Conservation (phyloP, 208 protist genomes). For the Trypanosoma vivax region DNA sequence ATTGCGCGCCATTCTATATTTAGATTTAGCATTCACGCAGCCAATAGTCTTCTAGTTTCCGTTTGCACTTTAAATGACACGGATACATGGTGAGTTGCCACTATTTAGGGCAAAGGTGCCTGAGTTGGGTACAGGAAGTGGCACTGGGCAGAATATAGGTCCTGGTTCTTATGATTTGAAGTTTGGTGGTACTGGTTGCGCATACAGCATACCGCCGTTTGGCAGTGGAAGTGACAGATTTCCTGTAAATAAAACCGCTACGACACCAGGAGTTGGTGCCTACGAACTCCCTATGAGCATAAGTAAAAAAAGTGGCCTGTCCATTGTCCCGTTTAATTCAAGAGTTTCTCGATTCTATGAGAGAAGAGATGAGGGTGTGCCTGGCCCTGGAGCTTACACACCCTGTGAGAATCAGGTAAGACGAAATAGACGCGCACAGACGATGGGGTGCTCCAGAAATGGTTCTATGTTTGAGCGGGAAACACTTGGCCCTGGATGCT, state of each 20-base stretch:
- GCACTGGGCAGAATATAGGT: conserved; percentile 53
- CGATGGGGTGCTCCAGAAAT: neutral
- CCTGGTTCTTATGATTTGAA: conserved; percentile 70
- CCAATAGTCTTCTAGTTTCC: too few species aligned
- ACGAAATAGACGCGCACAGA: conserved; percentile 2
- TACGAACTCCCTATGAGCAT: conserved; percentile 31
- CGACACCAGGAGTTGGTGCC: conserved; percentile 53
- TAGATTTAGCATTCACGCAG: too few species aligned
- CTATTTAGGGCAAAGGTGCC: conserved; percentile 61
- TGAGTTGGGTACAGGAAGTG: conserved; percentile 14
- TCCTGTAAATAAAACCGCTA: conserved; percentile 19
- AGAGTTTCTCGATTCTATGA: conserved; percentile 42
- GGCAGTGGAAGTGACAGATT: conserved; percentile 51
- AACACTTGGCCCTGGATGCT: conserved; percentile 35
- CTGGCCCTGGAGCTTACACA: conserved; percentile 65
- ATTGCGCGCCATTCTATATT: too few species aligned
- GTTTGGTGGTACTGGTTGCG: conserved; percentile 6
- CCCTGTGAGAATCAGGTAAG: conserved; percentile 11
- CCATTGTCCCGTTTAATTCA: conserved; percentile 61
- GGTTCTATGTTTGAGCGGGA: neutral
- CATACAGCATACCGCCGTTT: conserved; percentile 62
- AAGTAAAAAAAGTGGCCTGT: conserved; percentile 22
- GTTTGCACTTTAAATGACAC: conserved; percentile 4
- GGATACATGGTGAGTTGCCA: conserved; percentile 60
- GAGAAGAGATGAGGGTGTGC: conserved; percentile 20